Percentiles rank a stretch among this genome's conserved stretches.
These are phyloP conservation scores for Camellia japonica DNA, from an alignment of 148 eudicot species.

Conservation along the genomic window DNA sequence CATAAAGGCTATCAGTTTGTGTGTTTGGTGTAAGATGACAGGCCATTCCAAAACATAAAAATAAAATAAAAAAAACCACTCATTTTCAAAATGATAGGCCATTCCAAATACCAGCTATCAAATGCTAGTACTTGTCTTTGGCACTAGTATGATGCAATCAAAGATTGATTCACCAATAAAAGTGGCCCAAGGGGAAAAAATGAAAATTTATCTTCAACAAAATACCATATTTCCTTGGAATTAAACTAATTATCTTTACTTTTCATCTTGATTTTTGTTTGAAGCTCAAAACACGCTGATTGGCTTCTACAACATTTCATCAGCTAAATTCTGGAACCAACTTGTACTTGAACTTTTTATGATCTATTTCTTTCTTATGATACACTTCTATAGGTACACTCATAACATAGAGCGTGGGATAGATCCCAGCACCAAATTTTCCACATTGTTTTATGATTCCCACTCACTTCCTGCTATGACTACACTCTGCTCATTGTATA, in stretches of 20 bases:
- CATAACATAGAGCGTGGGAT: background rate
- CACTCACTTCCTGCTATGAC: no score
- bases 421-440: background rate
- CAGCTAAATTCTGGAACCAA: background rate
- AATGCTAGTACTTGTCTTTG: background rate
- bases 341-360: background rate
- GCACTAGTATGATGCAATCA: background rate
- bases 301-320: background rate
- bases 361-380: background rate
- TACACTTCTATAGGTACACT: background rate
- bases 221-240: background rate
- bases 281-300: background rate
- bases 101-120: background rate
- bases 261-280: background rate
- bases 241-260: background rate
- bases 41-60: no score
- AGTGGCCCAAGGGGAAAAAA: background rate
- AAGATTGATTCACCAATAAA: background rate
- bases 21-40: no score
- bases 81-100: background rate
- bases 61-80: background rate
- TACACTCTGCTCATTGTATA: no score
- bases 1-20: no score
- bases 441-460: no score
- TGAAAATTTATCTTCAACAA: background rate